phyloP scores from a whole-genome alignment of 352 stramenopile genomes.

The Elongisporangium anandrum region DNA sequence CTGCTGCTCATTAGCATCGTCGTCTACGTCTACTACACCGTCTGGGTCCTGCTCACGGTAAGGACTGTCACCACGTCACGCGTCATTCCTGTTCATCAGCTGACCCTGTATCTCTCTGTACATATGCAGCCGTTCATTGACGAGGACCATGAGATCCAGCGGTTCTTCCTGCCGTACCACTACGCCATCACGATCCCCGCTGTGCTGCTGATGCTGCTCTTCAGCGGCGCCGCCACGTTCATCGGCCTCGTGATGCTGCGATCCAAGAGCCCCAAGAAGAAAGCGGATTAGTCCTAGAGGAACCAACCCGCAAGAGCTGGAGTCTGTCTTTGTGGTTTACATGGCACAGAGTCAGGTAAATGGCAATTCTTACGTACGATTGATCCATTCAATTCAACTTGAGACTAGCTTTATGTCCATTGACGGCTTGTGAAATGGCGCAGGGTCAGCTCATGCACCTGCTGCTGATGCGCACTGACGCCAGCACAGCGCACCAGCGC shows the following conservation, averaged over 20 bases:
- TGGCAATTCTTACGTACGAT: too few relatives aligned
- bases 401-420: constrained; percentile 2
- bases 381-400: constrained; percentile 3
- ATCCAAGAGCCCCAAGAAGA: constrained; percentile 76
- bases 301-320: neutral
- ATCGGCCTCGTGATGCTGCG: constrained; percentile 89
- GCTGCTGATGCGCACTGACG: constrained; percentile 13
- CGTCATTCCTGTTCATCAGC: neutral
- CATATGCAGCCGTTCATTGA: constrained; percentile 84
- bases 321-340: neutral
- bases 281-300: neutral
- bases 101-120: neutral
- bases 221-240: constrained; percentile 78
- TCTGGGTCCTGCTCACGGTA: constrained; percentile 90
- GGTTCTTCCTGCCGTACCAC: constrained; percentile 85
- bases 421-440: constrained; percentile 14
- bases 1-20: constrained; percentile 77
- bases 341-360: too few relatives aligned
- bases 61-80: constrained; percentile 1
- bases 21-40: constrained; percentile 90
- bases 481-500: constrained; percentile 14
- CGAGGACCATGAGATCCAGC: constrained; percentile 65
- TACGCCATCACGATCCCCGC: constrained; percentile 88
- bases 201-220: constrained; percentile 81
- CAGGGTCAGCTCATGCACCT: constrained; percentile 25